These are phyloP conservation scores for Austroboletus eburneus DNA, from an alignment of 768 basidiomycete genomes.

Conservation along the genomic window DNA sequence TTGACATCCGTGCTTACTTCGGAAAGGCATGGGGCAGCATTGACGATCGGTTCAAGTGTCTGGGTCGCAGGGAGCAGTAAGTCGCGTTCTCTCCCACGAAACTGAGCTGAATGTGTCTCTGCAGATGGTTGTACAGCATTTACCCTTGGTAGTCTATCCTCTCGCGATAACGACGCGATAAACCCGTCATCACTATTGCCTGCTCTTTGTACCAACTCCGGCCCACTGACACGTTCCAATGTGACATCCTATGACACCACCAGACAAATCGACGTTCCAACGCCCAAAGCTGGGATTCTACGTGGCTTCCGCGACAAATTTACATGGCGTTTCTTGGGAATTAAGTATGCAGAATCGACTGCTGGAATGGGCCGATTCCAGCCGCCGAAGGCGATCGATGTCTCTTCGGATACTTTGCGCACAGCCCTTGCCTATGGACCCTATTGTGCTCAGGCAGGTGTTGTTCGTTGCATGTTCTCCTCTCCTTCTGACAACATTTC, in stretches of 20 bases:
- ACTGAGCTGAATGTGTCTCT: background rate
- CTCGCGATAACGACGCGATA: too few relatives aligned
- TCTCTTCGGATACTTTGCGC: slow-evolving; percentile 2
- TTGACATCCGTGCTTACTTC: slow-evolving; percentile 5
- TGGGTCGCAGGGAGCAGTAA: slow-evolving; percentile 7
- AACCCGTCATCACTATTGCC: slow-evolving; percentile 2
- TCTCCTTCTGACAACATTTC: background rate
- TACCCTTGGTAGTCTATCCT: background rate
- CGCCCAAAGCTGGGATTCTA: slow-evolving; percentile 14
- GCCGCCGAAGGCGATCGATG: slow-evolving; percentile 7
- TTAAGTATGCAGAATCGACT: slow-evolving; percentile 12
- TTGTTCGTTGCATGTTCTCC: background rate
- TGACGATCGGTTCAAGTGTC: background rate
- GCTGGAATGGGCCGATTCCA: slow-evolving; percentile 10
- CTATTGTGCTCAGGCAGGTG: slow-evolving; percentile 16
- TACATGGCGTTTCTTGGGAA: slow-evolving; percentile 13
- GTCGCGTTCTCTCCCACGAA: background rate
- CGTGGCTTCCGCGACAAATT: slow-evolving; percentile 20
- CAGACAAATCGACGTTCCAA: slow-evolving; percentile 10
- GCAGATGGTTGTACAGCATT: slow-evolving; percentile 1
- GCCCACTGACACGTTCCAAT: slow-evolving; percentile 20
- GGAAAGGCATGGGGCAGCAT: slow-evolving; percentile 4
- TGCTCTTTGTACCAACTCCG: slow-evolving; percentile 19
- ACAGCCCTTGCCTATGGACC: slow-evolving; percentile 12
- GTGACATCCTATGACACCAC: slow-evolving; percentile 12